Evolutionary conservation across 129 eudicot species (phyloP).

Genomic region (Flaveria robusta): DNA sequence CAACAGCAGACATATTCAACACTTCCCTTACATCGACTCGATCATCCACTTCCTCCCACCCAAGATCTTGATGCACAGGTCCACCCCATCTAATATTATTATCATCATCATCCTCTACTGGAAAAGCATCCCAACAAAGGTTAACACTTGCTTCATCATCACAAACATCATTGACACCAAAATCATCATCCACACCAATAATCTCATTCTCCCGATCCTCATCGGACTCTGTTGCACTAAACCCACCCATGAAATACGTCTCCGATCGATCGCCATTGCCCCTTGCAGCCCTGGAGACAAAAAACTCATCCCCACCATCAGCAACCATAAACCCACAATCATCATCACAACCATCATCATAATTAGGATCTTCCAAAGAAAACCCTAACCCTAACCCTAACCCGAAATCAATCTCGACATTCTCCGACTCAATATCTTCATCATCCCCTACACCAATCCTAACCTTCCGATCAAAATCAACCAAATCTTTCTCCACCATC

Average conservation of each 20-base stretch:
- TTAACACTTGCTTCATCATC: slow-evolving; percentile 37
- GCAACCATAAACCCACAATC: slow-evolving; percentile 43
- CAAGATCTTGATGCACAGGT: slow-evolving; percentile 32
- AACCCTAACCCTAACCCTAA: slow-evolving; percentile 44
- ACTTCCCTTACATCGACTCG: slow-evolving; percentile 45
- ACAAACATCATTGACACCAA: slow-evolving; percentile 14
- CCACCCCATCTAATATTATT: not conserved
- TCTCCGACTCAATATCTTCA: not conserved
- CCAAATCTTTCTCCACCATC: slow-evolving; percentile 22
- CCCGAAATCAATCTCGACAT: slow-evolving; percentile 43
- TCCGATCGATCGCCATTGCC: slow-evolving; percentile 27
- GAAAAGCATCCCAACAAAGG: slow-evolving; percentile 35
- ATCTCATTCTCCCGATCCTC: slow-evolving; percentile 25
- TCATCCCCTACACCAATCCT: slow-evolving; percentile 27
- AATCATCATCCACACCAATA: slow-evolving; percentile 32
- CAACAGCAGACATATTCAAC: no score
- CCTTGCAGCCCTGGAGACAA: no score
- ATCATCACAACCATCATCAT: not conserved
- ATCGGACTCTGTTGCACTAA: slow-evolving; percentile 40
- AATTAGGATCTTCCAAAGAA: slow-evolving; percentile 11
- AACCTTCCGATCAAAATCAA: slow-evolving; percentile 26
- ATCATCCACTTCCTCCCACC: slow-evolving; percentile 71
- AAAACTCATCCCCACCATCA: slow-evolving; percentile 19
- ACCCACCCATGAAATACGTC: slow-evolving; percentile 36
- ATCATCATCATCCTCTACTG: slow-evolving; percentile 15